phyloP scores from a whole-genome alignment of 1,284 basidiomycete genomes.

The Microbotryomycetes sp. region DNA sequence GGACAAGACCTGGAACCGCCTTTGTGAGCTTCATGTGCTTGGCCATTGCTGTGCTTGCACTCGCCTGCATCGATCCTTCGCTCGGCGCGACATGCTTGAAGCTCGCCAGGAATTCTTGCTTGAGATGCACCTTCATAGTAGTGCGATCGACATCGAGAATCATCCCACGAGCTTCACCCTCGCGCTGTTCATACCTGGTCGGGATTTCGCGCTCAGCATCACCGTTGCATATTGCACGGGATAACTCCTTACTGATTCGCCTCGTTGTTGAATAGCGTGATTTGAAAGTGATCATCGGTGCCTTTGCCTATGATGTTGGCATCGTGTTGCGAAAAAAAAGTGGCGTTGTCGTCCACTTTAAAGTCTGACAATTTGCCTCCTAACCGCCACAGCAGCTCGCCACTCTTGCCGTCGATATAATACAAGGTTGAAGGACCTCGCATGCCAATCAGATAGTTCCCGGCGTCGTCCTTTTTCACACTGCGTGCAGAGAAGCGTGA shows the following conservation, averaged over 20 bases:
- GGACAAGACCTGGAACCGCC: background rate
- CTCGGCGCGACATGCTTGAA: conserved; percentile 28
- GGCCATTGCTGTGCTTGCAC: no score
- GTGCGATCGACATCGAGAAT: conserved; percentile 33
- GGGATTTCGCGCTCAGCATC: conserved; percentile 7
- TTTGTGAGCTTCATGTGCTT: conserved; percentile 23
- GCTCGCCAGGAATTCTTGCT: conserved; percentile 28
- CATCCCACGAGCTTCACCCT: conserved; percentile 31
- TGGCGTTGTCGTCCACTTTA: conserved; percentile 23
- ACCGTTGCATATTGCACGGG: conserved; percentile 31
- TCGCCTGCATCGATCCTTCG: conserved; percentile 35
- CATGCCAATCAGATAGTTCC: conserved; percentile 40
- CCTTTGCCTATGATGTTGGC: conserved; percentile 7
- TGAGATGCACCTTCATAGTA: conserved; percentile 29
- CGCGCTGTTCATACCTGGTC: background rate
- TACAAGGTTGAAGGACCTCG: conserved; percentile 39
- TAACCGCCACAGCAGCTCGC: conserved; percentile 38
- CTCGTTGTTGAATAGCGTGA: conserved; percentile 38
- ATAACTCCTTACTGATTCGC: conserved; percentile 6
- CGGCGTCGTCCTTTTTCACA: conserved; percentile 36
- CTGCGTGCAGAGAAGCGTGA: no score
- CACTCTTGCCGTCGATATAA: conserved; percentile 34
- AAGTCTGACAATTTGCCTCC: conserved; percentile 37
- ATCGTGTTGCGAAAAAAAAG: background rate
- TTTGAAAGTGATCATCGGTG: background rate